These are phyloP conservation scores for Botrytis fragariae DNA, from an alignment of 2,329 filamentous ascomycete species.

Conservation along the genomic window DNA sequence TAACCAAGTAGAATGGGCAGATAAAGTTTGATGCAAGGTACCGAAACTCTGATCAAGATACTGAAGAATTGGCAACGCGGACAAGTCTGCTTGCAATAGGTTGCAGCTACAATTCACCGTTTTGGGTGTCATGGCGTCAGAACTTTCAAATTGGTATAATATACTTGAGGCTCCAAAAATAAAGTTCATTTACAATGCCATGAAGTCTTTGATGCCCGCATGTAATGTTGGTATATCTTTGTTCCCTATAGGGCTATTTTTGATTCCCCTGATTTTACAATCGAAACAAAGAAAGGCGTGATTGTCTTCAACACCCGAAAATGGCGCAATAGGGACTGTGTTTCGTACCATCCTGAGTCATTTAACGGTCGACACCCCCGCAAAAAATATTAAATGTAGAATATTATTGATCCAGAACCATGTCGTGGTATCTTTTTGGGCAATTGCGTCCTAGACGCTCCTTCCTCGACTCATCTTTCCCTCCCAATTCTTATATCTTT, in stretches of 20 bases:
- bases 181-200: background rate
- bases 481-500: slow-evolving; percentile 7
- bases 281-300: slow-evolving; percentile 20
- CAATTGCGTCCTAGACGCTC: slow-evolving; percentile 11
- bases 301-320: slow-evolving; percentile 14
- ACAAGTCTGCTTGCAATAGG: background rate
- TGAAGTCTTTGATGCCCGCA: background rate
- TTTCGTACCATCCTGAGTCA: slow-evolving; percentile 17
- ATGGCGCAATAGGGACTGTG: slow-evolving; percentile 14
- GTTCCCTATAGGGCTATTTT: background rate
- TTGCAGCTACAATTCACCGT: background rate
- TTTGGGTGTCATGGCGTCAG: background rate
- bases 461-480: slow-evolving; percentile 1
- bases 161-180: background rate
- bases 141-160: background rate
- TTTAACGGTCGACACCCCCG: background rate
- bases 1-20: background rate
- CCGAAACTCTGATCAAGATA: background rate
- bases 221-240: background rate
- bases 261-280: slow-evolving; percentile 1
- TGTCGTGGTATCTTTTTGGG: slow-evolving; percentile 14
- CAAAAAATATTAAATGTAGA: background rate
- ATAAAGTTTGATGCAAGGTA: background rate
- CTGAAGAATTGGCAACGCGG: background rate
- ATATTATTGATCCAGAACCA: background rate